Conservation (phyloP, 208 protist genomes). For the Acanthamoeba rhysodes region DNA sequence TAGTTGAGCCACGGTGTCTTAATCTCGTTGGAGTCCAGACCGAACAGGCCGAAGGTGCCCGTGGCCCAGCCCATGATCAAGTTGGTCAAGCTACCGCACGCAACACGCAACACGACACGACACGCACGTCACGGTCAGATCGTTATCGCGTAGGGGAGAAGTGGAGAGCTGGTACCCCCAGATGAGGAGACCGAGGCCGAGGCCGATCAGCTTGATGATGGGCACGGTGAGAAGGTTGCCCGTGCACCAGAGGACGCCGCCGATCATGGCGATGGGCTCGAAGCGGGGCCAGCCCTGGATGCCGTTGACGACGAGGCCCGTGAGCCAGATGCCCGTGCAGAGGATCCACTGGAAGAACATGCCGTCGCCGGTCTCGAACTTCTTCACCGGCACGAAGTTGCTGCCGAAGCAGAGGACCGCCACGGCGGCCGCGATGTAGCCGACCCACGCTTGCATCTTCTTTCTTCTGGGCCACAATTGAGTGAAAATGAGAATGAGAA, state of each 20-base stretch:
- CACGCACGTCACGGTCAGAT: neutral
- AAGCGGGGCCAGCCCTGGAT: slow-evolving; percentile 41
- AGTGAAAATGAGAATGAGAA: too few relatives aligned
- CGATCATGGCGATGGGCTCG: slow-evolving; percentile 76
- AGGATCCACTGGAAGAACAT: slow-evolving; percentile 79
- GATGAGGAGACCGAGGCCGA: slow-evolving; percentile 72
- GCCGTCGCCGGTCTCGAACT: slow-evolving; percentile 78
- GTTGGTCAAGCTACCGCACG: slow-evolving; percentile 6
- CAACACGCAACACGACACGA: neutral
- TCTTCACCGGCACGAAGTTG: slow-evolving; percentile 79
- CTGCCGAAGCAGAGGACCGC: slow-evolving; percentile 73
- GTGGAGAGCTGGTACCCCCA: slow-evolving; percentile 52
- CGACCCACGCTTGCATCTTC: slow-evolving; percentile 62
- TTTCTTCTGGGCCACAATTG: too few relatives aligned
- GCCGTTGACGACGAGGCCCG: slow-evolving; percentile 68
- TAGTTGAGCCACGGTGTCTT: slow-evolving; percentile 71
- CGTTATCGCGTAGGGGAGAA: neutral
- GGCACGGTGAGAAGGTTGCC: slow-evolving; percentile 73
- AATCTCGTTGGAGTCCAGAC: slow-evolving; percentile 19
- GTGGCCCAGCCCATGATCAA: slow-evolving; percentile 76
- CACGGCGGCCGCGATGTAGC: slow-evolving; percentile 62
- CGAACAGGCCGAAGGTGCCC: slow-evolving; percentile 73
- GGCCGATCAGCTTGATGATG: slow-evolving; percentile 77
- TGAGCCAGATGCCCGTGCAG: slow-evolving; percentile 74
- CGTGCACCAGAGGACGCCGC: slow-evolving; percentile 74